Percentiles rank a stretch among this genome's conserved stretches.
These are phyloP conservation scores for Phytophthora pini DNA, from an alignment of 352 stramenopile genomes.

Conservation along the genomic window DNA sequence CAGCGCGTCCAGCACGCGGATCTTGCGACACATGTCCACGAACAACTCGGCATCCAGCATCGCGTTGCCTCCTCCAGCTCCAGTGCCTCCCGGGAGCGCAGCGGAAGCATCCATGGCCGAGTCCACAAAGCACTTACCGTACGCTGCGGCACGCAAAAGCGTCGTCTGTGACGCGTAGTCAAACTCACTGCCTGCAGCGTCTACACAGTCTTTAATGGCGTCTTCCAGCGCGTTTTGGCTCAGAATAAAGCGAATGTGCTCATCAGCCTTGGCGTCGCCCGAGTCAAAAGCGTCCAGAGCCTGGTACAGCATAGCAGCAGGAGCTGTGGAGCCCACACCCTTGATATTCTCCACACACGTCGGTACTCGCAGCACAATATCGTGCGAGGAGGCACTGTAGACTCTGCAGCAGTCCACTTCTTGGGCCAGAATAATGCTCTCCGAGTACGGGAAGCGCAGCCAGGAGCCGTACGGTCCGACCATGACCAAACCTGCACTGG, in stretches of 20 bases:
- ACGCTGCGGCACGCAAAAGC: slow-evolving; percentile 85
- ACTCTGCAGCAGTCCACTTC: slow-evolving; percentile 82
- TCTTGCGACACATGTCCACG: slow-evolving; percentile 89
- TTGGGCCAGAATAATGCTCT: slow-evolving; percentile 73
- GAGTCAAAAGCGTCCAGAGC: slow-evolving; percentile 90
- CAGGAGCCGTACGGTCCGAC: slow-evolving; percentile 88
- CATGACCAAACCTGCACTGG: slow-evolving; percentile 82
- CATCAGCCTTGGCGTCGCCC: slow-evolving; percentile 87
- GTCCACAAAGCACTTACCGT: slow-evolving; percentile 91
- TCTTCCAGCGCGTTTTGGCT: slow-evolving; percentile 79
- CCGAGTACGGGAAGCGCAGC: slow-evolving; percentile 84
- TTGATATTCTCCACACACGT: slow-evolving; percentile 88
- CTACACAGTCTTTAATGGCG: slow-evolving; percentile 89
- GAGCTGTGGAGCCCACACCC: slow-evolving; percentile 85
- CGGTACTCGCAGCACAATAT: slow-evolving; percentile 89
- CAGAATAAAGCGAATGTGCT: slow-evolving; percentile 91
- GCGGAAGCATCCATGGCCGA: slow-evolving; percentile 55
- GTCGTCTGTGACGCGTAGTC: slow-evolving; percentile 83
- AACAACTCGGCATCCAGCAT: slow-evolving; percentile 85
- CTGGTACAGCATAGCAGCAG: slow-evolving; percentile 91
- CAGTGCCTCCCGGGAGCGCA: slow-evolving; percentile 25
- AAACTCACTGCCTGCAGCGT: slow-evolving; percentile 88
- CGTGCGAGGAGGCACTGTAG: slow-evolving; percentile 70
- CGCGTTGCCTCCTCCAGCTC: slow-evolving; percentile 21
- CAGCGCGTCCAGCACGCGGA: slow-evolving; percentile 91